Percentiles rank a stretch among this genome's conserved stretches.
Evolutionary conservation across 2,329 filamentous ascomycete species (phyloP).

Genomic region (Diplodia mutila): DNA sequence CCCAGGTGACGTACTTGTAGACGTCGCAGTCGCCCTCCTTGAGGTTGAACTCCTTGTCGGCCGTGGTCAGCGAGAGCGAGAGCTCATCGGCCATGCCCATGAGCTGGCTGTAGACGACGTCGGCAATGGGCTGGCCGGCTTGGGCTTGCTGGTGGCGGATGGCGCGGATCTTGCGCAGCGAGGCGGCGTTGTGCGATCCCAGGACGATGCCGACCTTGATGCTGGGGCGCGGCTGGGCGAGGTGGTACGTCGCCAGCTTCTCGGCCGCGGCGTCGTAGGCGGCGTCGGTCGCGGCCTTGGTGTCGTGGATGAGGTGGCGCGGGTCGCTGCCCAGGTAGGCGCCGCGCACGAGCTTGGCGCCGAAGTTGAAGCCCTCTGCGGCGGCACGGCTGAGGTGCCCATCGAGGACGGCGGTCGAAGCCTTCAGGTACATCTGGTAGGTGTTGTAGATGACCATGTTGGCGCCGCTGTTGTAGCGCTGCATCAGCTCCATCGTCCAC

Average conservation of each 20-base stretch:
- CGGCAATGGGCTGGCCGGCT: conserved; percentile 50
- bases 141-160: conserved; percentile 46
- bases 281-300: conserved; percentile 58
- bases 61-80: conserved; percentile 54
- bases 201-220: conserved; percentile 64
- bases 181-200: conserved; percentile 79
- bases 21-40: conserved; percentile 40
- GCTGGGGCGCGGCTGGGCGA: conserved; percentile 43
- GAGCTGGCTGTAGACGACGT: conserved; percentile 74
- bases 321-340: conserved; percentile 60
- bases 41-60: conserved; percentile 37
- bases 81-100: conserved; percentile 97
- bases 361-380: conserved; percentile 56
- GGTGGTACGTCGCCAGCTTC: conserved; percentile 59
- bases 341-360: conserved; percentile 61
- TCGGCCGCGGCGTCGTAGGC: conserved; percentile 71
- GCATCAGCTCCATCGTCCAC: conserved; percentile 59
- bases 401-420: conserved; percentile 47
- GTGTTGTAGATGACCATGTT: conserved; percentile 70
- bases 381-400: conserved; percentile 52
- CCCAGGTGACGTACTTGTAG: conserved; percentile 63
- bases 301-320: conserved; percentile 56
- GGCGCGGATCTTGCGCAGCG: conserved; percentile 60
- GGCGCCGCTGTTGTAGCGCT: conserved; percentile 53
- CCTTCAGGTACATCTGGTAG: conserved; percentile 62